Conservation (phyloP, 1,284 basidiomycete genomes). For the Xerocomus amazonicus region DNA sequence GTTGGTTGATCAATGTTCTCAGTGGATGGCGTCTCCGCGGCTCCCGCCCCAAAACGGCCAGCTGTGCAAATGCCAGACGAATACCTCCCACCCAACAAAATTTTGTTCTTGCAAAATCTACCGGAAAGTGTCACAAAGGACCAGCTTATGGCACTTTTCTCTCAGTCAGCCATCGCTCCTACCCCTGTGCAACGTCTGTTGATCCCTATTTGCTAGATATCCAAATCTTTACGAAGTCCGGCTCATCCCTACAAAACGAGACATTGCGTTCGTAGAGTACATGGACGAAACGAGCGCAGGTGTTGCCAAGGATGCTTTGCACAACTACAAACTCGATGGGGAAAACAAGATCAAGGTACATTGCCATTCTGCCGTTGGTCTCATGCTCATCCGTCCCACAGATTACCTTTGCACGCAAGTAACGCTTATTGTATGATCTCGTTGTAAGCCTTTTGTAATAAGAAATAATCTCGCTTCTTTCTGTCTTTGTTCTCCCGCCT, state of each 20-base stretch:
- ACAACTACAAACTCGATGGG: slow-evolving; percentile 94
- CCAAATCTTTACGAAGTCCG: slow-evolving; percentile 93
- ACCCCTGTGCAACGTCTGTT: slow-evolving; percentile 1
- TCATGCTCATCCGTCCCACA: slow-evolving; percentile 23
- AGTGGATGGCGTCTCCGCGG: slow-evolving; percentile 70
- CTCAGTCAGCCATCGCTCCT: slow-evolving; percentile 57
- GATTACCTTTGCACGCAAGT: slow-evolving; percentile 65
- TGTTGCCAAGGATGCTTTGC: slow-evolving; percentile 88
- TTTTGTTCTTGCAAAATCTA: slow-evolving; percentile 96
- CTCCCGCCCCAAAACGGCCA: slow-evolving; percentile 68
- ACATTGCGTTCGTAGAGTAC: slow-evolving; percentile 96
- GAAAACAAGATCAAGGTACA: slow-evolving; percentile 94
- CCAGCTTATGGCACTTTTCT: slow-evolving; percentile 83
- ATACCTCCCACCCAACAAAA: slow-evolving; percentile 98
- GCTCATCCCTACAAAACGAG: slow-evolving; percentile 92
- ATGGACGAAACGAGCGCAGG: slow-evolving; percentile 86
- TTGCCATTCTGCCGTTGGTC: background rate
- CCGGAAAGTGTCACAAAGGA: slow-evolving; percentile 90
- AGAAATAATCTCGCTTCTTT: slow-evolving; percentile 22
- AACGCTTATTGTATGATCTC: slow-evolving; percentile 29
- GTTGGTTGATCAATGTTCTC: slow-evolving; percentile 9
- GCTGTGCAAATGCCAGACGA: slow-evolving; percentile 98
- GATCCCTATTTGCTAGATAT: slow-evolving; percentile 52
- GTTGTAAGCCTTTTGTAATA: slow-evolving; percentile 33
- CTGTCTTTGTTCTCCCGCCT: slow-evolving; percentile 10